phyloP scores from a whole-genome alignment of 805 yeast genomes.

The Pichia scutulata region DNA sequence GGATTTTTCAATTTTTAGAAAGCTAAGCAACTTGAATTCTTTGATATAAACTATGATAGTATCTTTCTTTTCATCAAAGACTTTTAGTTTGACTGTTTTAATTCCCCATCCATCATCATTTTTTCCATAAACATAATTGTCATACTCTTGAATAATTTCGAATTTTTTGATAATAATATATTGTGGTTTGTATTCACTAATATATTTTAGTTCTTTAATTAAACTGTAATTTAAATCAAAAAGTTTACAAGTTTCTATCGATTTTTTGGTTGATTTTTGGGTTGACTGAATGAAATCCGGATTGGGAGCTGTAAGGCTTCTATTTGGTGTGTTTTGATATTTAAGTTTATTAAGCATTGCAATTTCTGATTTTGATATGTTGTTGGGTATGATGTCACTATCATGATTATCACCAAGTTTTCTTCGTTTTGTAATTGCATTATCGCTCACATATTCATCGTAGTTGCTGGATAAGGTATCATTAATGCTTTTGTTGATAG shows the following conservation, averaged over 20 bases:
- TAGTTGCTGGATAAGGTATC: neutral
- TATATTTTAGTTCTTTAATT: neutral
- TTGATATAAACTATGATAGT: neutral
- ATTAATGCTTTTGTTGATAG: neutral
- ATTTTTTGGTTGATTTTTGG: neutral
- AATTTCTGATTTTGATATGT: too few relatives aligned
- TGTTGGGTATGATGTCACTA: too few relatives aligned
- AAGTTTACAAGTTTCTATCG: neutral
- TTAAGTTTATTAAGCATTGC: neutral
- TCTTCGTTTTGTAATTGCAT: neutral
- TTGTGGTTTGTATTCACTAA: slow-evolving; percentile 1
- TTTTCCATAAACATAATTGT: slow-evolving; percentile 1
- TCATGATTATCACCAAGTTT: neutral
- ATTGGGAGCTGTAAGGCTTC: neutral
- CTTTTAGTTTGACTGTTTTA: slow-evolving; percentile 2
- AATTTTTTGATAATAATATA: neutral
- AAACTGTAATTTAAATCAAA: neutral
- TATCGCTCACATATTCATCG: neutral
- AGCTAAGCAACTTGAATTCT: neutral
- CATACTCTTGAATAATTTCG: neutral
- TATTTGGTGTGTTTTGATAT: neutral
- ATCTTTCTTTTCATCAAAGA: slow-evolving; percentile 3
- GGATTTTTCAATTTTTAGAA: neutral
- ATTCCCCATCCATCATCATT: neutral
- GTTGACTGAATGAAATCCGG: neutral